Evolutionary conservation across 2,329 filamentous ascomycete species (phyloP).

Genomic region (Acephala macrosclerotiorum): DNA sequence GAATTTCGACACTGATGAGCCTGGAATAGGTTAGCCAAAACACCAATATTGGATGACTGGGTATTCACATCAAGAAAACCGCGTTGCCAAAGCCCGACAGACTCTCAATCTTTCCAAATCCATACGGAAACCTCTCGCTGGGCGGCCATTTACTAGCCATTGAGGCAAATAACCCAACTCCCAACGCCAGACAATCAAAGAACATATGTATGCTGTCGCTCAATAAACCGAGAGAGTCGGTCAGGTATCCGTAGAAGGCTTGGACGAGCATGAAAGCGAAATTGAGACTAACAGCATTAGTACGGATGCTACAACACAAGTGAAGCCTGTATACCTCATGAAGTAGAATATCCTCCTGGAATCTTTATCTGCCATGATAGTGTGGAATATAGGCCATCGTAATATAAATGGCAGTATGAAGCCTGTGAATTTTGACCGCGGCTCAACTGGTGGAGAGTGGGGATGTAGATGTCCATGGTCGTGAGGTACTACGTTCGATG

Average conservation of each 20-base stretch:
- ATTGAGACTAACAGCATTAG: conserved; percentile 71
- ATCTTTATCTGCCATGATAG: conserved; percentile 88
- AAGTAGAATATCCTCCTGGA: conserved; percentile 97
- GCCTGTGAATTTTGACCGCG: conserved; percentile 74
- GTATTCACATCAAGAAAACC: conserved; percentile 82
- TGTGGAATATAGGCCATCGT: conserved; percentile 79
- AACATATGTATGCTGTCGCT: conserved; percentile 99
- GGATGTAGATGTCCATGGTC: conserved; percentile 35
- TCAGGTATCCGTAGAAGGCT: conserved; percentile 91
- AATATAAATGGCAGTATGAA: conserved; percentile 75
- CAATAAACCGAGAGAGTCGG: conserved; percentile 91
- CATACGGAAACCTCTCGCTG: conserved; percentile 88
- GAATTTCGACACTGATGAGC: conserved; percentile 94
- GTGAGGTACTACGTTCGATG: conserved; percentile 30
- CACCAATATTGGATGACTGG: conserved; percentile 2
- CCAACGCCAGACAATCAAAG: conserved; percentile 93
- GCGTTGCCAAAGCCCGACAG: conserved; percentile 96
- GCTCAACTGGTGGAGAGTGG: conserved; percentile 39
- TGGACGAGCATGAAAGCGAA: conserved; percentile 95
- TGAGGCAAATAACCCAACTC: conserved; percentile 88
- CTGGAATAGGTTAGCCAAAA: conserved; percentile 52
- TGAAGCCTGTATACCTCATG: conserved; percentile 70
- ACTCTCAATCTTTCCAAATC: conserved; percentile 96
- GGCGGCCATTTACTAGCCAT: conserved; percentile 98
- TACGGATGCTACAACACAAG: background rate